phyloP scores from a whole-genome alignment of 2,329 filamentous ascomycete species.

The Diaporthe aspalathi region DNA sequence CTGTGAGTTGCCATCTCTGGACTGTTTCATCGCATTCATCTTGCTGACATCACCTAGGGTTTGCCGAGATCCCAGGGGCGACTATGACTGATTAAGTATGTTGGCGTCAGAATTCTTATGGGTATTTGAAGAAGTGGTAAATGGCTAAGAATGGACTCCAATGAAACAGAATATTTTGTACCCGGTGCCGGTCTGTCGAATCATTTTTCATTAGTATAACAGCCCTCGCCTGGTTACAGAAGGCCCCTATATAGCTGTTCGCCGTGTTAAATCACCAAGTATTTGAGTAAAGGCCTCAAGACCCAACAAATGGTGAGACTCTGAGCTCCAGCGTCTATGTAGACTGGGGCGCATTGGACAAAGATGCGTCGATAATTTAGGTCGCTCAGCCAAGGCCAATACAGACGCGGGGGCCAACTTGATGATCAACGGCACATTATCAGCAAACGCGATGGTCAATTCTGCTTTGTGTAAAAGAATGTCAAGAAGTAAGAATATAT shows the following conservation, averaged over 20 bases:
- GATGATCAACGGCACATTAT: not conserved
- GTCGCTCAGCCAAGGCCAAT: not conserved
- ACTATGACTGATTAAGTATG: not conserved
- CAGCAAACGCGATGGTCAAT: not conserved
- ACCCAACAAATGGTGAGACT: no score
- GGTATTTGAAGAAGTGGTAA: not conserved
- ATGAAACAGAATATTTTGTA: no score
- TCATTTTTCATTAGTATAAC: not conserved
- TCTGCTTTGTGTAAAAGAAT: not conserved
- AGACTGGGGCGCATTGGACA: no score
- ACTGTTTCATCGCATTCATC: rapidly evolving
- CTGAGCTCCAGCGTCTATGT: no score
- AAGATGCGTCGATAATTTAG: not conserved
- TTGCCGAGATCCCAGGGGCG: constrained; percentile 6
- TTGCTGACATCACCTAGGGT: not conserved
- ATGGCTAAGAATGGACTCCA: not conserved
- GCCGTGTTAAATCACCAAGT: no score
- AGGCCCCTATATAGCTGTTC: no score
- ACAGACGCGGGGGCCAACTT: not conserved
- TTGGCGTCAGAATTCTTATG: not conserved
- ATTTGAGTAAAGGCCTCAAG: no score
- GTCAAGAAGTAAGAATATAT: constrained; percentile 3
- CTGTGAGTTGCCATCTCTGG: not conserved
- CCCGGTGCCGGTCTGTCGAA: no score
- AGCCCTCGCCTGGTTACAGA: no score